phyloP scores from a whole-genome alignment of 1,139 yeast genomes.

The Sporopachydermia cereana region DNA sequence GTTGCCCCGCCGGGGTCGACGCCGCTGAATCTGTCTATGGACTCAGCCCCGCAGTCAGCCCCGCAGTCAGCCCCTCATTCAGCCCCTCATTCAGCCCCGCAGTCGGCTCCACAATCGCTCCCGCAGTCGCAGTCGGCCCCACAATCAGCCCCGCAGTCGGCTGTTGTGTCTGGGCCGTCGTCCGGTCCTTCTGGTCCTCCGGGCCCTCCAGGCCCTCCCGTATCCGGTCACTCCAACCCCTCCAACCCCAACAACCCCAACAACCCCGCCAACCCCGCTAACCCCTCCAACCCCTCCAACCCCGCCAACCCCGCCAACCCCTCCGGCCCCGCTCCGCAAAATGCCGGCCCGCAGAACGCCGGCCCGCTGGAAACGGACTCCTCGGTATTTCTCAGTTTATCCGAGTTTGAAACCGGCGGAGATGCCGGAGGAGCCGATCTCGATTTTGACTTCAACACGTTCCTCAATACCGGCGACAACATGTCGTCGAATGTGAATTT shows the following conservation, averaged over 20 bases:
- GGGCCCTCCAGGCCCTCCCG: background rate
- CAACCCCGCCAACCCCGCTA: too few relatives aligned
- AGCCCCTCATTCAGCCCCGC: constrained; percentile 9
- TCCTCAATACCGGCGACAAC: constrained; percentile 23
- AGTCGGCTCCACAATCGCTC: constrained; percentile 7
- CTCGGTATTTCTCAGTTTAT: constrained; percentile 10
- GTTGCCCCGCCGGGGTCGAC: constrained; percentile 4
- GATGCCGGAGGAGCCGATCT: constrained; percentile 21
- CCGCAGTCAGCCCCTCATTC: too few relatives aligned
- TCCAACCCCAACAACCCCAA: too few relatives aligned
- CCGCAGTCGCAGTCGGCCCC: constrained; percentile 5
- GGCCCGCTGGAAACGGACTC: background rate
- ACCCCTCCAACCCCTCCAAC: too few relatives aligned
- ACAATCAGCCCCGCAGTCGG: constrained; percentile 9
- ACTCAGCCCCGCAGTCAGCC: too few relatives aligned
- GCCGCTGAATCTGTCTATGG: too few relatives aligned
- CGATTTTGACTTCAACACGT: constrained; percentile 25
- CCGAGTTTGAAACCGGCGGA: constrained; percentile 20
- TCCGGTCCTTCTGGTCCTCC: background rate
- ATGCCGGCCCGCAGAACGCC: background rate
- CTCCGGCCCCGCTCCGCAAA: too few relatives aligned
- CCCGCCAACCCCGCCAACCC: too few relatives aligned
- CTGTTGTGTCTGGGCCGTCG: constrained; percentile 6
- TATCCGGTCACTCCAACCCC: too few relatives aligned
- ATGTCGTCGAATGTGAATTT: constrained; percentile 11